A percentile compares a stretch with the other conserved stretches of the same genome.
phyloP scores from a whole-genome alignment of 2,329 filamentous ascomycete genomes.

The Microdochium bolleyi region DNA sequence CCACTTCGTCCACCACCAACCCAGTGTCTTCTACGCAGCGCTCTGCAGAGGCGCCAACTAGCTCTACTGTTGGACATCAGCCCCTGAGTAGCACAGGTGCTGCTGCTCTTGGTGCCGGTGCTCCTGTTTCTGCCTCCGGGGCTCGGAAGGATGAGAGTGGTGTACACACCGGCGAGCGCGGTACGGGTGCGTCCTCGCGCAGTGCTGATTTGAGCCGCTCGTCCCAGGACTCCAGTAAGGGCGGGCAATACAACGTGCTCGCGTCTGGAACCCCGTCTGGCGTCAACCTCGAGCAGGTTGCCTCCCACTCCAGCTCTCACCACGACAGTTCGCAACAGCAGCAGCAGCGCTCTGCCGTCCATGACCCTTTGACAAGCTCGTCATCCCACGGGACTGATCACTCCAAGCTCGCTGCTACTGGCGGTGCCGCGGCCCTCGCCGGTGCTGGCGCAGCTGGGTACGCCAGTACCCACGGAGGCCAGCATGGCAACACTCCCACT shows the following conservation, averaged over 20 bases:
- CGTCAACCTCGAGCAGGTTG: slow-evolving; percentile 1
- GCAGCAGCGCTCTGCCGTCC: background rate
- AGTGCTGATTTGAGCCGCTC: background rate
- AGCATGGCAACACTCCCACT: background rate
- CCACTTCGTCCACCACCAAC: background rate
- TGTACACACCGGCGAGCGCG: slow-evolving; percentile 6
- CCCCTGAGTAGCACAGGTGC: background rate
- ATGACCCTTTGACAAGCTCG: background rate
- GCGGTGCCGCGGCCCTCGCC: background rate
- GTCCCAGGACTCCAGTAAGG: slow-evolving; percentile 1
- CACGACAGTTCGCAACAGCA: background rate
- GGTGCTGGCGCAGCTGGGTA: background rate
- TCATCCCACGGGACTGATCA: background rate
- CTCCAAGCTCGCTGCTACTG: background rate
- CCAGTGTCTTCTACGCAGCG: background rate
- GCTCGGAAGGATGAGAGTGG: slow-evolving; percentile 11
- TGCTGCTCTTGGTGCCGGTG: background rate
- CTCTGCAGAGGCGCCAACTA: background rate
- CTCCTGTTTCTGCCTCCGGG: background rate
- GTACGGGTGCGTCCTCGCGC: background rate
- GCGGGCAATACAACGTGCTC: slow-evolving; percentile 10
- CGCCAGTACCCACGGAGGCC: background rate
- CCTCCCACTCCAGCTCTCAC: background rate
- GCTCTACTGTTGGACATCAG: background rate
- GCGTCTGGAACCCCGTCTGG: slow-evolving; percentile 15